Evolutionary conservation across 2,329 filamentous ascomycete genomes (phyloP).

Genomic region (Anisogramma anomala): DNA sequence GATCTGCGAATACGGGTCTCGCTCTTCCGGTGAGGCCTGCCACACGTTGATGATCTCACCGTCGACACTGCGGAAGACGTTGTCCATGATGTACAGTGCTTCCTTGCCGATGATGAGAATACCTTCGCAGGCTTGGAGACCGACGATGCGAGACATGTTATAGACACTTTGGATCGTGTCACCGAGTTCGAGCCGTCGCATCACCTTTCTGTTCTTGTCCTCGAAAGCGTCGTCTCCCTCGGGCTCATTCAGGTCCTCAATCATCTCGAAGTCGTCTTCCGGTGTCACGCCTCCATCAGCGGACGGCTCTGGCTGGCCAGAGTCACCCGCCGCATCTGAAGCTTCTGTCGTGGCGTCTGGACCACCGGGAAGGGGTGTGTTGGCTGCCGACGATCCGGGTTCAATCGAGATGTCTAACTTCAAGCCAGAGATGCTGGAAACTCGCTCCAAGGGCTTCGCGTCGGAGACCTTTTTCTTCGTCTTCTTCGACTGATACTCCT

Average conservation of each 20-base stretch:
- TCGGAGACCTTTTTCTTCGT: slow-evolving; percentile 16
- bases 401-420: slow-evolving; percentile 21
- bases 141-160: slow-evolving; percentile 90
- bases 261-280: slow-evolving; percentile 91
- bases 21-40: slow-evolving; percentile 84
- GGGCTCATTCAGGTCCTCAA: slow-evolving; percentile 82
- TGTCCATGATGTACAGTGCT: slow-evolving; percentile 86
- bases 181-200: slow-evolving; percentile 81
- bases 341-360: slow-evolving; percentile 9
- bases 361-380: slow-evolving; percentile 5
- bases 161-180: slow-evolving; percentile 89
- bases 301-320: slow-evolving; percentile 20
- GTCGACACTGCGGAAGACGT: slow-evolving; percentile 88
- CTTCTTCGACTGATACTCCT: slow-evolving; percentile 72
- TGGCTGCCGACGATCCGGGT: slow-evolving; percentile 1
- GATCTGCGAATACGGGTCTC: slow-evolving; percentile 90
- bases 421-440: slow-evolving; percentile 12
- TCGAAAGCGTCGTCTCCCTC: slow-evolving; percentile 71
- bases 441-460: slow-evolving; percentile 16
- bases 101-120: slow-evolving; percentile 88
- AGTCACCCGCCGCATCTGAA: slow-evolving; percentile 14
- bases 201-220: slow-evolving; percentile 96
- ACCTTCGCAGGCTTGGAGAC: slow-evolving; percentile 86
- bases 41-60: slow-evolving; percentile 95
- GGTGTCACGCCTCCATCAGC: slow-evolving; percentile 28